Evolutionary conservation across 495 filamentous ascomycete genomes (phyloP), one percentile per base, ranked within the genome.

Genomic region (Podospora australis): DNA sequence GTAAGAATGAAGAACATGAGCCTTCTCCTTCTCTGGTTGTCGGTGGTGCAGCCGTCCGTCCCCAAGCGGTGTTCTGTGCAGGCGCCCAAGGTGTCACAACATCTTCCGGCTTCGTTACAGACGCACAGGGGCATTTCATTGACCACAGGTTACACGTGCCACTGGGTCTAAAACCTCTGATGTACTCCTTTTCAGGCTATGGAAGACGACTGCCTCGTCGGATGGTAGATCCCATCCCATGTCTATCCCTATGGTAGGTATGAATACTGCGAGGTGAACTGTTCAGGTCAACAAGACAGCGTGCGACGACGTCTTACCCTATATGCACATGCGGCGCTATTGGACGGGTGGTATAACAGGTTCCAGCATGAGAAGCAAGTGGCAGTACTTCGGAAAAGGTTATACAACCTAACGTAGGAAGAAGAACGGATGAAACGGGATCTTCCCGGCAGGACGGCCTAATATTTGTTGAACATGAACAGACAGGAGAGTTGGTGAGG

Each of bases 401-500:
- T n/a, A n/a, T n/a, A n/a, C n/a, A n/a, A n/a, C n/a, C n/a, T n/a
- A n/a, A n/a, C n/a, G n/a, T n/a, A n/a, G n/a, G n/a, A n/a, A n/a
- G n/a, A n/a, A n/a, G 32, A 36, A 39, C 30, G 13, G 30, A 35
- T 14, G 17, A 3, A 28, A 24, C 22, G 25, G 26, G 14, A 10
- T 13, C 10, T 10, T 35, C 6, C 19, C 20, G 23, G 19, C 16
- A 20, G 48, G 39, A 1, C 11, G 20, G 16, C 2, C 14, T 23
- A 24, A 24, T 24, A 21, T n/a, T 25, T 39, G 23, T 29, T 22
- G 14, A 29, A 43, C 20, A 24, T 11, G 14, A 23, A 14, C 40
- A 9, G 39, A 36, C n/a, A n/a, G n/a, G 26, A 24, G 41, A 43
- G 40, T 29, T 19, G 41, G 39, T 42, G 34, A 41, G 43, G 47